Evolutionary conservation across 768 basidiomycete species (phyloP), one percentile per base, ranked within the genome.

Genomic region (Pisolithus microcarpus): DNA sequence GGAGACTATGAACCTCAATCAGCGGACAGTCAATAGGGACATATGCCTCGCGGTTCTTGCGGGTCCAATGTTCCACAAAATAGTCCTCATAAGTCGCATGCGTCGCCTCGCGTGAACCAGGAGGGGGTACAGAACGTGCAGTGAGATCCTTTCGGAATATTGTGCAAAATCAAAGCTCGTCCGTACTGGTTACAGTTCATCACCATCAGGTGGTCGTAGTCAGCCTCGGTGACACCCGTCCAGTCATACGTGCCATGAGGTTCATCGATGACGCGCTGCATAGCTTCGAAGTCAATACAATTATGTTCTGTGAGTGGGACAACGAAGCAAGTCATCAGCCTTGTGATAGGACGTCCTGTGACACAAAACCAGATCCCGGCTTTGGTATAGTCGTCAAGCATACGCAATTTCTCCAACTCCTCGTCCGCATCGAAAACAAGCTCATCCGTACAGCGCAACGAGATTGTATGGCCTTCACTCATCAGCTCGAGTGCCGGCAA

Each of bases 321-420:
- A 36, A 92, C 67, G 63, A 80, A 87, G 52, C 82, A 75, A 50
- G 79, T 78, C 43, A 82, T 69, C 7, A 75, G 74, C 3, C 70
- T 66, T 19, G 66, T 58, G 54, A 85, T 68, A 0, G 79, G 80
- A 48, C 78, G 77, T 3, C 76, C 74, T 7, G 84, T 83, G 62
- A 84, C 75, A 57, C 78, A 78, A 66, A 76, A 78, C 74, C 76
- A 80, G 42, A 87, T 71, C 15, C 79, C 79, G 57, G 70, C 67
- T 57, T 69, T 76, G 46, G 84, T 90, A 63, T 78, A 90, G 36
- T 79, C 73, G n/a, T 81, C 72, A 70, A 93, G 80, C 38, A 76
- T 62, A 34, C 64, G 63, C 16, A 82, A 70, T 46, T 73, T 72
- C 45, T 71, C 63, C 53, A 64, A 65, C 48, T 81, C 78, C 3